Conservation (phyloP, 352 stramenopile genomes). For the Blastocystis sp. region DNA sequence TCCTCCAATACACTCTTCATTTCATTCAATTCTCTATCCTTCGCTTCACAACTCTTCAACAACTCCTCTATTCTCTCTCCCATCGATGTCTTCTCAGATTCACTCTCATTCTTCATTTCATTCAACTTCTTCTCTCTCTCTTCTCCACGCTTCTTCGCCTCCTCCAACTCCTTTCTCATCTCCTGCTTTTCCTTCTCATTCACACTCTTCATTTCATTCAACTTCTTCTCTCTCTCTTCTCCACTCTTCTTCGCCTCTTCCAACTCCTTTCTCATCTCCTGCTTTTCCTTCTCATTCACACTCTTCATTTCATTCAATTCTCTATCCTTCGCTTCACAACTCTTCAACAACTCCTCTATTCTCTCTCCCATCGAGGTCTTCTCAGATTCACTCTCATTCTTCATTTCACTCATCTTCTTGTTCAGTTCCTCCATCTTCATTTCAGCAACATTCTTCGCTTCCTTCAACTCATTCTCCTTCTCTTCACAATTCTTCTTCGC, state of each 20-base stretch:
- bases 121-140: background rate
- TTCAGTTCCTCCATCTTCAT: background rate
- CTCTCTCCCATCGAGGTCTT: background rate
- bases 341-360: background rate
- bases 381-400: background rate
- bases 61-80: background rate
- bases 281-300: no score
- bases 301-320: slow-evolving; percentile 4
- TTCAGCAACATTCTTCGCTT: background rate
- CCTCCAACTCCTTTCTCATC: no score
- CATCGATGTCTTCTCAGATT: background rate
- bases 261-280: no score
- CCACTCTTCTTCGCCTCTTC: no score
- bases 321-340: background rate
- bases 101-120: slow-evolving; percentile 25
- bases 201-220: no score
- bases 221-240: background rate
- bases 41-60: background rate
- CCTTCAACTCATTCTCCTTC: background rate
- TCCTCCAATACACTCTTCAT: background rate
- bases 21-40: background rate
- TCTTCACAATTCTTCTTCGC: background rate
- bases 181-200: background rate
- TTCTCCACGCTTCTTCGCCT: background rate
- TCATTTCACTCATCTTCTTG: background rate